Conservation (phyloP, 2,329 filamentous ascomycete species). For the Verticillium tricorpus region DNA sequence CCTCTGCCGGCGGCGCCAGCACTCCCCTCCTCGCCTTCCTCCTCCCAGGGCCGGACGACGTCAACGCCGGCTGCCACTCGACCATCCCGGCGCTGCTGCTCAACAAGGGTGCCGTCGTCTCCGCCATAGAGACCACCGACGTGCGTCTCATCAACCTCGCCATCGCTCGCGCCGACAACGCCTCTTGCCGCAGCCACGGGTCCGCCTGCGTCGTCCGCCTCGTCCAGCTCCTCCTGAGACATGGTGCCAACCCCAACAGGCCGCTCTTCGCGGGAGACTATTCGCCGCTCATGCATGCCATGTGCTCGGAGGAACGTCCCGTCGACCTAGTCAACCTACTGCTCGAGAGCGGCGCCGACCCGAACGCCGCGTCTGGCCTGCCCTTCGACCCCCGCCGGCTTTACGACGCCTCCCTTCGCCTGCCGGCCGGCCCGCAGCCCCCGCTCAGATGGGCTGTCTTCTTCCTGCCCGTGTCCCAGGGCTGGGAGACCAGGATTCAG, state of each 20-base stretch:
- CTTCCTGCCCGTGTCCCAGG: not conserved
- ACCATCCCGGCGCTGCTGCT: not conserved
- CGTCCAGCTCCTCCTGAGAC: not conserved
- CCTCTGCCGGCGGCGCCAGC: not conserved
- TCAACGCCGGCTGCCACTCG: not conserved
- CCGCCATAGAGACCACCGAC: not conserved
- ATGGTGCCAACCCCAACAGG: not conserved
- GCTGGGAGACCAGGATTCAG: not conserved
- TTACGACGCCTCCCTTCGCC: not conserved
- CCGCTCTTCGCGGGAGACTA: not conserved
- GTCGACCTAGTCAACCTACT: conserved; percentile 9
- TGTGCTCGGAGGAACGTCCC: not conserved
- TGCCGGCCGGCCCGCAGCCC: not conserved
- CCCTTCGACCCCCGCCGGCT: not conserved
- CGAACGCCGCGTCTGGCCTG: not conserved
- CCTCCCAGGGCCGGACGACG: not conserved
- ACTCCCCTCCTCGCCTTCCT: not conserved
- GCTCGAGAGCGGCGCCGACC: conserved; percentile 17
- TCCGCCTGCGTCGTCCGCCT: not conserved
- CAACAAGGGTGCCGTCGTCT: not conserved
- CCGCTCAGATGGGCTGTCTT: not conserved
- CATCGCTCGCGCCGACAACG: not conserved
- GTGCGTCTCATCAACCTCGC: not conserved
- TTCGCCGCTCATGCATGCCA: not conserved
- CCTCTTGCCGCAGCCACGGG: not conserved